These are phyloP conservation scores for Cornus kousa DNA, from an alignment of 148 eudicot species.

Conservation along the genomic window DNA sequence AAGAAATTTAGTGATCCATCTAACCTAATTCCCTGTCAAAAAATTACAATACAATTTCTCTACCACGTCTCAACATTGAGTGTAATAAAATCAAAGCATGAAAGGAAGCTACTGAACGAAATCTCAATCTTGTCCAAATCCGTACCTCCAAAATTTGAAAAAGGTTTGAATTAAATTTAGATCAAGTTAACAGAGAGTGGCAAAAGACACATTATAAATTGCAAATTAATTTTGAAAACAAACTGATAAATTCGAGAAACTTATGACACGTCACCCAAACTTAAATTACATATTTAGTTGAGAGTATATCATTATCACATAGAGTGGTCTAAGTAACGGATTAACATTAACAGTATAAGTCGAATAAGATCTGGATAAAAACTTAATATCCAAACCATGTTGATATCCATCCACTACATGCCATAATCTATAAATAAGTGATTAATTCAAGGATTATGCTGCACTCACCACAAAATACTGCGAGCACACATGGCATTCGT, in stretches of 20 bases:
- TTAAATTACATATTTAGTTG: too few species aligned
- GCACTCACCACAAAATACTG: constrained; percentile 76
- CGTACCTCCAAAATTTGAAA: background rate
- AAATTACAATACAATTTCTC: background rate
- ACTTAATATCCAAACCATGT: background rate
- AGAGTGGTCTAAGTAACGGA: background rate
- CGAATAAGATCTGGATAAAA: background rate
- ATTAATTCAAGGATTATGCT: constrained; percentile 3
- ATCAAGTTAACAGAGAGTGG: background rate
- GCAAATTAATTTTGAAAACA: too few species aligned
- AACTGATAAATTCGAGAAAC: too few species aligned
- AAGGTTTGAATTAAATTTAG: background rate
- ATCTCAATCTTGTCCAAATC: background rate
- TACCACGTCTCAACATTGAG: background rate
- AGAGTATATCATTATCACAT: background rate
- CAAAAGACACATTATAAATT: too few species aligned
- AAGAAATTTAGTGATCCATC: background rate
- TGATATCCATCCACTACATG: background rate
- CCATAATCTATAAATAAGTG: background rate
- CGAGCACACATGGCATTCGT: constrained; percentile 89
- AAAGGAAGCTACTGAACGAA: background rate
- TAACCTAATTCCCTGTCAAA: background rate
- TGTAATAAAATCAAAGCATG: background rate
- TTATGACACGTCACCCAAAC: too few species aligned
- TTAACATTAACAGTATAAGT: background rate